Evolutionary conservation across 495 filamentous ascomycete genomes (phyloP).

Genomic region (Xylaria castorea): DNA sequence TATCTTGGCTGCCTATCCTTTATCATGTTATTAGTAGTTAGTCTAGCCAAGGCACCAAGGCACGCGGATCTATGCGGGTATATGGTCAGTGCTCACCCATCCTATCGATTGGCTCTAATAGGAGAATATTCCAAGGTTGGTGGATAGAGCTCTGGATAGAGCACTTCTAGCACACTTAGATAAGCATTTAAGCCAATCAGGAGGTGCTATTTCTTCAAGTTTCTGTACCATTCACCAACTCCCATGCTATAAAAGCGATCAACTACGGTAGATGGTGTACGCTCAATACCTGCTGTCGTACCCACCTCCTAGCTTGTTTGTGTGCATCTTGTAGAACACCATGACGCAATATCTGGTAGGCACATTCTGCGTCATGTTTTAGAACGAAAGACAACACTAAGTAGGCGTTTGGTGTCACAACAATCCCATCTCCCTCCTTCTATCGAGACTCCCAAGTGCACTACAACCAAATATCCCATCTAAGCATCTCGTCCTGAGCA

Average conservation of each 20-base stretch:
- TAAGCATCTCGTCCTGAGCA: neutral
- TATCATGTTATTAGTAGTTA: constrained; percentile 25
- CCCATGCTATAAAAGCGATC: neutral
- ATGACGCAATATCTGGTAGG: constrained; percentile 4
- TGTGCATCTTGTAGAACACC: neutral
- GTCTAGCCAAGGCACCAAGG: constrained; percentile 3
- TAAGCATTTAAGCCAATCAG: neutral
- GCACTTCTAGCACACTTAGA: neutral
- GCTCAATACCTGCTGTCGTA: neutral
- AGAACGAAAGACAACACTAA: neutral
- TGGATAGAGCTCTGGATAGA: neutral
- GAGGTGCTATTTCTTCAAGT: neutral
- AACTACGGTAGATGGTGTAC: neutral
- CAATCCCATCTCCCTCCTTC: neutral
- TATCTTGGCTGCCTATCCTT: constrained; percentile 22
- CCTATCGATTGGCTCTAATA: constrained; percentile 14
- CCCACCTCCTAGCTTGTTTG: neutral
- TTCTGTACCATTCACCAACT: neutral
- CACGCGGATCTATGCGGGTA: neutral
- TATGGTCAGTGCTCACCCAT: neutral
- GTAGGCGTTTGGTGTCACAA: neutral
- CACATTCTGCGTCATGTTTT: neutral
- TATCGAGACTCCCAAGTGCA: neutral
- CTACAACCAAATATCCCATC: neutral
- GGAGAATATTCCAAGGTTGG: constrained; percentile 1